phyloP scores from a whole-genome alignment of 352 stramenopile species.

The Pythium brassicae region DNA sequence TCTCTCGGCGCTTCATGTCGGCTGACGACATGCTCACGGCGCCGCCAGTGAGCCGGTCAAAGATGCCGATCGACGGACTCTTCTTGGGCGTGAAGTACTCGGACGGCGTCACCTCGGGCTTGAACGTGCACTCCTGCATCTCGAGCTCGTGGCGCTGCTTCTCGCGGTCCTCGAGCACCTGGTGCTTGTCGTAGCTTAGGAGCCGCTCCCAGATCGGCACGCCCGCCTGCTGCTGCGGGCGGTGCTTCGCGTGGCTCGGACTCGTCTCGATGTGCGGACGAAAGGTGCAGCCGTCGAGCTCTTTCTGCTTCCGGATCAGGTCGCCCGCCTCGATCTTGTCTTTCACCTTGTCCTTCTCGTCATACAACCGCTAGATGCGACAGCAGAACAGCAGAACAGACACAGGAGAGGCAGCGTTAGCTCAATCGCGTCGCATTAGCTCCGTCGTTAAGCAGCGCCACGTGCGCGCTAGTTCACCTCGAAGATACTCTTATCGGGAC shows the following conservation, averaged over 20 bases:
- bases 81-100: conserved; percentile 38
- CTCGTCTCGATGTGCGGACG: conserved; percentile 55
- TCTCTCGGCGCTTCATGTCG: conserved; percentile 26
- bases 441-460: conserved; percentile 5
- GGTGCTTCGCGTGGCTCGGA: conserved; percentile 19
- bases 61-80: conserved; percentile 32
- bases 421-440: conserved; percentile 10
- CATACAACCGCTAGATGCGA: conserved; percentile 57
- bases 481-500: conserved; percentile 70
- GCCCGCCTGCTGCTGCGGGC: conserved; percentile 12
- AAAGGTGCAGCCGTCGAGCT: conserved; percentile 82
- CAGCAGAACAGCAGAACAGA: conserved; percentile 2
- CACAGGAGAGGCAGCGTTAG: conserved; percentile 8
- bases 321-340: conserved; percentile 74
- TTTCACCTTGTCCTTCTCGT: conserved; percentile 74
- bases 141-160: conserved; percentile 67
- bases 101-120: conserved; percentile 62
- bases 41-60: conserved; percentile 34
- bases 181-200: conserved; percentile 73
- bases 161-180: conserved; percentile 74
- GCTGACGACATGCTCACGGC: conserved; percentile 20
- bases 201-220: conserved; percentile 73
- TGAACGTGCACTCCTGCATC: conserved; percentile 78
- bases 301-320: conserved; percentile 62
- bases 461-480: conserved; percentile 44